A percentile compares a stretch with the other conserved stretches of the same genome.
phyloP scores from a whole-genome alignment of 2,329 filamentous ascomycete species.

The Xylariales sp. region DNA sequence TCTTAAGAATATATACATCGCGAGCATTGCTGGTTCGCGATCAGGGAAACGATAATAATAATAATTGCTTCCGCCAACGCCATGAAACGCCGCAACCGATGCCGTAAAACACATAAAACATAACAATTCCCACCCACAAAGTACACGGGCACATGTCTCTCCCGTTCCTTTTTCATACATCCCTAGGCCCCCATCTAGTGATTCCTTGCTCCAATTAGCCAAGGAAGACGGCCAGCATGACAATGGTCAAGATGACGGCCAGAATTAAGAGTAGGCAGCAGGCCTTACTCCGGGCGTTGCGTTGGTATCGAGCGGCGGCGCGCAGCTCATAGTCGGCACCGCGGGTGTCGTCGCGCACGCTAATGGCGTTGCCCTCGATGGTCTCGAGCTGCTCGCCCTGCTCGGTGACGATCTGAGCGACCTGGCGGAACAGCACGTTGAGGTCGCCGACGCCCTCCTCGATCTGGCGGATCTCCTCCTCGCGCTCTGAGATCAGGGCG shows the following conservation, averaged over 20 bases:
- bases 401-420: conserved; percentile 95
- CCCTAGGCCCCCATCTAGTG: too few relatives aligned
- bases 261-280: conserved; percentile 89
- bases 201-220: too few relatives aligned
- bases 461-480: conserved; percentile 95
- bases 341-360: conserved; percentile 73
- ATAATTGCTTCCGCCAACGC: too few relatives aligned
- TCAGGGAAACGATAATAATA: too few relatives aligned
- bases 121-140: too few relatives aligned
- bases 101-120: too few relatives aligned
- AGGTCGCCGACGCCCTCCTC: conserved; percentile 93
- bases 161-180: too few relatives aligned
- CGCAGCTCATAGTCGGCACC: conserved; percentile 84
- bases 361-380: conserved; percentile 84
- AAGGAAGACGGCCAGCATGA: conserved; percentile 80
- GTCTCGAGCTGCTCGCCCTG: conserved; percentile 86
- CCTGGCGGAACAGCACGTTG: conserved; percentile 94
- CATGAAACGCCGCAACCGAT: too few relatives aligned
- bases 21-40: too few relatives aligned
- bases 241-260: conserved; percentile 81
- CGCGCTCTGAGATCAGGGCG: conserved; percentile 88
- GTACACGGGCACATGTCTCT: too few relatives aligned
- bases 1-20: too few relatives aligned
- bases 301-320: conserved; percentile 87
- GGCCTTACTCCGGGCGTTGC: conserved; percentile 88